Base-by-base conservation (phyloP, 2,329 filamentous ascomycete species). In the Hypoxylon sp. region DNA sequence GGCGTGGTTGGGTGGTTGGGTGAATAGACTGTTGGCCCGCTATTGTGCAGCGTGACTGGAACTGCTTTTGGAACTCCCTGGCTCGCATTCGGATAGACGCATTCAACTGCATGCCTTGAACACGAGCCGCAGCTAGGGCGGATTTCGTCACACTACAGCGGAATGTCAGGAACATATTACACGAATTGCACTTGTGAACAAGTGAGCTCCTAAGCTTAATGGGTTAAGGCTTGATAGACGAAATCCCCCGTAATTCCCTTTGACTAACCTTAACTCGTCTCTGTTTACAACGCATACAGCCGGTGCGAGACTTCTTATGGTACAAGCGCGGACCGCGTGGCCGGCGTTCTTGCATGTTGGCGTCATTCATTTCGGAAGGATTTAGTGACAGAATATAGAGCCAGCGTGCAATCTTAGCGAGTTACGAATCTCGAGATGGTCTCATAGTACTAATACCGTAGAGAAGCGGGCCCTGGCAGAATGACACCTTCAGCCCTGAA, bases 231-330 rank as follows among this genome's bases (percentile, higher is more conserved):
- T 54, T 26, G 29, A 46, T 37, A 39, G 56, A 58, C 24, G 48
- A 37, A 46, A 61, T 29, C 19, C 17, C 39, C 29, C n/a, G 10
- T 26, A 58, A 47, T 54, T 19, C 19, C 14, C 31, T 59, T 39
- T 39, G 35, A 57, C 65, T 62, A 59, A 77, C 75, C 74, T 77
- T 77, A 22, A 77, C 75, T 65, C 75, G 75, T 46, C 75, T 75
- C 59, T 76, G 74, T 33, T 77, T 77, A 64, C 75, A 77, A 31
- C 75, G 72, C 60, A 74, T 50, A 66, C 77, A 78, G 5, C 77
- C 77, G 5, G 71, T 74, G 26, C 77, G 71, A 37, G 74, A 77
- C 54, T 78, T 79, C 31, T 79, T 78, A 61, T 79, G 77, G 63
- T 79, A 79, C 29, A 79, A 70, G 19, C 77, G 75, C 13, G 77